Conservation (phyloP, 345 rosid species). For the Zanthoxylum bungeanum region DNA sequence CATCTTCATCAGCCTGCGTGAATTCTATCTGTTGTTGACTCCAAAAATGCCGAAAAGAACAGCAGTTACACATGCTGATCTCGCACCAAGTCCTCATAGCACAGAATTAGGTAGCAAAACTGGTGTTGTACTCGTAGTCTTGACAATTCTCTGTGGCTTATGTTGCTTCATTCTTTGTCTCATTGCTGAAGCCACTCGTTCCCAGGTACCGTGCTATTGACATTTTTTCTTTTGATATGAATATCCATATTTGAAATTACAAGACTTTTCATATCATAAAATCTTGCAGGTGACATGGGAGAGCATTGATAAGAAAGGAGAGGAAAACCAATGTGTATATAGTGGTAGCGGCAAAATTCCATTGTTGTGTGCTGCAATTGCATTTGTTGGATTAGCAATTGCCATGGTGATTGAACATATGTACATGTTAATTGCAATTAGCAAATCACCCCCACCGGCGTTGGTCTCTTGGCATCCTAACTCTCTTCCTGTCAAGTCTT, state of each 20-base stretch:
- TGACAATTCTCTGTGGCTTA: conserved; percentile 68
- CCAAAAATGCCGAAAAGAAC: conserved; percentile 40
- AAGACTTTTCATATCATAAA: not conserved
- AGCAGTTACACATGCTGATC: conserved; percentile 87
- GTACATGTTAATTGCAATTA: conserved; percentile 63
- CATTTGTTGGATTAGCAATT: conserved; percentile 61
- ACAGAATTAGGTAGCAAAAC: conserved; percentile 74
- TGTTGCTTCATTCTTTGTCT: conserved; percentile 81
- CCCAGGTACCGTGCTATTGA: conserved; percentile 54
- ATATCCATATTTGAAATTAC: not conserved
- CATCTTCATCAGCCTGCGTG: conserved; percentile 13
- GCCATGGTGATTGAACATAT: conserved; percentile 69
- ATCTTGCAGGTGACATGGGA: conserved; percentile 57
- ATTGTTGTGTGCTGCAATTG: conserved; percentile 51
- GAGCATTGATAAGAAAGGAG: conserved; percentile 11
- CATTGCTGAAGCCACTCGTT: conserved; percentile 82
- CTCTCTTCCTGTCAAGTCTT: conserved; percentile 32
- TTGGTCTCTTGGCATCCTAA: conserved; percentile 47
- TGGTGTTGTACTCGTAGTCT: conserved; percentile 40
- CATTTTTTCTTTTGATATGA: not conserved
- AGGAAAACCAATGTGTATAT: conserved; percentile 52
- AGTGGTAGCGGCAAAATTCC: conserved; percentile 72
- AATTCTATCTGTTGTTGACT: conserved; percentile 8
- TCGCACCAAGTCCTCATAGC: conserved; percentile 47
- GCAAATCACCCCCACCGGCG: conserved; percentile 53